Percentiles rank a stretch among this genome's conserved stretches.
Evolutionary conservation across 768 basidiomycete species (phyloP).

Genomic region (Mycena polygramma): DNA sequence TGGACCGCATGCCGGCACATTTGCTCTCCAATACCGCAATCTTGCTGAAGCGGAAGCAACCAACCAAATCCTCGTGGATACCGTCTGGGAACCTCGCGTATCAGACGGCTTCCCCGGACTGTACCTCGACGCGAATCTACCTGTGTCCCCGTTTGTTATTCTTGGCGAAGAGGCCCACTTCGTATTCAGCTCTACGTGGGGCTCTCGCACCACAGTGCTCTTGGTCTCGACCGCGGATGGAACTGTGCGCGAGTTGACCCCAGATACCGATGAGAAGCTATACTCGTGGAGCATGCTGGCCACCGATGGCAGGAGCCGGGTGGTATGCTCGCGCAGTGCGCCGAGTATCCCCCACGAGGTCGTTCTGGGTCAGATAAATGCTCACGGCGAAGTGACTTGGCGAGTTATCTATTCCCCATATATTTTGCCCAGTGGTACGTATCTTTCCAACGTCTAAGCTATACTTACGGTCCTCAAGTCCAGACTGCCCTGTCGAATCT

Average conservation of each 20-base stretch:
- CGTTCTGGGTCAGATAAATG: slow-evolving; percentile 57
- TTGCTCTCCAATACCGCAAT: slow-evolving; percentile 62
- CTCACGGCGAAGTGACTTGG: slow-evolving; percentile 47
- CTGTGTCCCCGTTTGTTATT: slow-evolving; percentile 55
- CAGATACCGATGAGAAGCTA: slow-evolving; percentile 47
- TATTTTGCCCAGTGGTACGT: slow-evolving; percentile 57
- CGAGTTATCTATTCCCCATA: slow-evolving; percentile 58
- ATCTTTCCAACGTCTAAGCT: background rate
- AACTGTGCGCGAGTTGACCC: slow-evolving; percentile 58
- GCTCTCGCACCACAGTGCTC: slow-evolving; percentile 65
- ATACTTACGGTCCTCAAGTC: slow-evolving; percentile 49
- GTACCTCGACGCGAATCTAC: slow-evolving; percentile 62
- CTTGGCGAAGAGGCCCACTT: slow-evolving; percentile 45
- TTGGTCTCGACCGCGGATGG: slow-evolving; percentile 59
- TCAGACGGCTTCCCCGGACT: slow-evolving; percentile 70
- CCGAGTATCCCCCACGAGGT: slow-evolving; percentile 62
- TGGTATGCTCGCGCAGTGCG: slow-evolving; percentile 66
- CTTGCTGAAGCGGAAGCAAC: slow-evolving; percentile 34
- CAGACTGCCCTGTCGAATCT: slow-evolving; percentile 56
- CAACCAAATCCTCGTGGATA: slow-evolving; percentile 53
- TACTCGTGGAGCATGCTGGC: slow-evolving; percentile 69
- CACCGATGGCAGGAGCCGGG: slow-evolving; percentile 56
- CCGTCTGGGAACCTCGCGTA: slow-evolving; percentile 53
- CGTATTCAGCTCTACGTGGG: slow-evolving; percentile 65
- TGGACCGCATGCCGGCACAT: slow-evolving; percentile 71